phyloP scores from a whole-genome alignment of 352 stramenopile genomes.

The Nothophytophthora sp. region DNA sequence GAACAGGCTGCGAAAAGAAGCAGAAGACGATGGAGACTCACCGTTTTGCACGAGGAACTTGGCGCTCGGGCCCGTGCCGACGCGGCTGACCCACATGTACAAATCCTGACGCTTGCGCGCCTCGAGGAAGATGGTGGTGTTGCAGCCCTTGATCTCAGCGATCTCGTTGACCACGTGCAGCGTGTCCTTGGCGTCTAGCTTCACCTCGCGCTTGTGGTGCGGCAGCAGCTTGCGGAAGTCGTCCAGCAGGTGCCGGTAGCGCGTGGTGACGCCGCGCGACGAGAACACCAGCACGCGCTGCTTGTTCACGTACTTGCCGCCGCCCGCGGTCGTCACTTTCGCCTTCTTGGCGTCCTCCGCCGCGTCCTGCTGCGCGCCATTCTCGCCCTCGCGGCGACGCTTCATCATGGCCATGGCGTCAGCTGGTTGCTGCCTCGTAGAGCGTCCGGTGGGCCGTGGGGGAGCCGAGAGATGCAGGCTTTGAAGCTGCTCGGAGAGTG shows the following conservation, averaged over 20 bases:
- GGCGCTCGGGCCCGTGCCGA: conserved; percentile 94
- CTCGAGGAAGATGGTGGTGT: conserved; percentile 97
- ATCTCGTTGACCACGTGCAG: conserved; percentile 98
- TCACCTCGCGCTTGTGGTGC: conserved; percentile 99
- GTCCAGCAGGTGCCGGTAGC: conserved; percentile 98
- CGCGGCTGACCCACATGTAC: conserved; percentile 98
- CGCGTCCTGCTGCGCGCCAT: conserved; percentile 27
- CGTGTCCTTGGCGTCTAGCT: conserved; percentile 96
- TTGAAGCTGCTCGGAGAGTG: background rate
- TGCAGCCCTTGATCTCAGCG: conserved; percentile 98
- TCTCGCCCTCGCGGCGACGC: conserved; percentile 40
- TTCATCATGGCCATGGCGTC: conserved; percentile 43
- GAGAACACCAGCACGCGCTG: conserved; percentile 93
- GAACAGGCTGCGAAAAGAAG: background rate
- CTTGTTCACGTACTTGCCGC: conserved; percentile 88
- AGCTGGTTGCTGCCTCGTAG: background rate
- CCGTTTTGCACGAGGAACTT: conserved; percentile 99
- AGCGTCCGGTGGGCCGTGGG: too few species aligned
- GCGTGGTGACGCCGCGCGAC: conserved; percentile 92
- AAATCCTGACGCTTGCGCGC: conserved; percentile 97
- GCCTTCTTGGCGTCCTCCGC: conserved; percentile 38
- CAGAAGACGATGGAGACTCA: conserved; percentile 16
- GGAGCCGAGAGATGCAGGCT: background rate
- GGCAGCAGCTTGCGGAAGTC: conserved; percentile 98
- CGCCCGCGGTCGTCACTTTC: conserved; percentile 28